Percentiles rank a stretch among this genome's conserved stretches.
phyloP scores from a whole-genome alignment of 108 stramenopile genomes.

The Cyclotella atomus region DNA sequence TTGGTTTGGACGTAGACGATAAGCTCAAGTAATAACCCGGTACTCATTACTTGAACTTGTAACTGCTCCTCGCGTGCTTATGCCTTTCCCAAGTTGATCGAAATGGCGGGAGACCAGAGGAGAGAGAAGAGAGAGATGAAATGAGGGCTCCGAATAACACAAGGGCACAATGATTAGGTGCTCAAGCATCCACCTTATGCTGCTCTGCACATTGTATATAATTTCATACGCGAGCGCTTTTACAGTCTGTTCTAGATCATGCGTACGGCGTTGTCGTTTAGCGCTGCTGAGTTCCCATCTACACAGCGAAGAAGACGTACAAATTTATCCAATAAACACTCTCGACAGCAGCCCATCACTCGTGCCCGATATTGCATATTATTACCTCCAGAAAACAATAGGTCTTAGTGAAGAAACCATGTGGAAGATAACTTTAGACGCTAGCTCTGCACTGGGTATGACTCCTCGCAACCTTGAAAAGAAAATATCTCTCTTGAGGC shows the following conservation, averaged over 20 bases:
- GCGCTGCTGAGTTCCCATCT: background rate
- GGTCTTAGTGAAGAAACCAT: conserved; percentile 79
- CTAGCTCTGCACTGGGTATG: conserved; percentile 71
- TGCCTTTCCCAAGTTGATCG: no score
- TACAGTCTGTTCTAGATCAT: background rate
- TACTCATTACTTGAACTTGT: no score
- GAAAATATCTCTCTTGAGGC: conserved; percentile 63
- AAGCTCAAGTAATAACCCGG: no score
- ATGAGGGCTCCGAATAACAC: no score
- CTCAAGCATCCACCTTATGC: no score
- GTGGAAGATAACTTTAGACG: conserved; percentile 80
- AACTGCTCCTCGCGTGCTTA: no score
- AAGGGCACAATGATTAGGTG: no score
- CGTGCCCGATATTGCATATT: conserved; percentile 73
- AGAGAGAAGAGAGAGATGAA: no score
- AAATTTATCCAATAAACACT: conserved; percentile 25
- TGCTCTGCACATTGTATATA: no score
- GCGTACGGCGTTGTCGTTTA: background rate
- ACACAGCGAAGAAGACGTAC: background rate
- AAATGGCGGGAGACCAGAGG: no score
- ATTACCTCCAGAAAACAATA: conserved; percentile 75
- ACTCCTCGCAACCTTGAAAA: conserved; percentile 65
- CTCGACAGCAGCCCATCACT: conserved; percentile 28
- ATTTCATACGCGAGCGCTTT: no score
- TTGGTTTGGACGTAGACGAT: no score